A percentile compares a stretch with the other conserved stretches of the same genome.
Evolutionary conservation across 2,329 filamentous ascomycete species (phyloP).

Genomic region (Exserohilum rostratum): DNA sequence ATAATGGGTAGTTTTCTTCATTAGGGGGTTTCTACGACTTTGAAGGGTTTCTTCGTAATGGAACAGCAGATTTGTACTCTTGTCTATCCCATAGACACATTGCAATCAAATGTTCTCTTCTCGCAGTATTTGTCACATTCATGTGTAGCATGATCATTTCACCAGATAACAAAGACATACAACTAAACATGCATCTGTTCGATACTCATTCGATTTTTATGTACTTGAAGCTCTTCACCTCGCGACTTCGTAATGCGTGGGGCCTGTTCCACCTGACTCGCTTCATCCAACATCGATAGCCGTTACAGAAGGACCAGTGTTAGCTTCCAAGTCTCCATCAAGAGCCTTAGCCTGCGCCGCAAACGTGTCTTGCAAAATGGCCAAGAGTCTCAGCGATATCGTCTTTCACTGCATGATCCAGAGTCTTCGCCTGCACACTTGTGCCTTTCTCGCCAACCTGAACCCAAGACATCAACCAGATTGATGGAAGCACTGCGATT

Average conservation of each 20-base stretch:
- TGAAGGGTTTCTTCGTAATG: too few species aligned
- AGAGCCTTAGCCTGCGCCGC: not conserved
- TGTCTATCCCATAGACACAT: too few species aligned
- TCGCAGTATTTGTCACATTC: too few species aligned
- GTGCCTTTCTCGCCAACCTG: slow-evolving; percentile 1
- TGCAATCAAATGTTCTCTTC: too few species aligned
- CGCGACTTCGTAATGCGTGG: not conserved
- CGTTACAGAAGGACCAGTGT: not conserved
- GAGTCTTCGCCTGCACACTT: not conserved
- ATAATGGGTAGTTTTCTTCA: too few species aligned
- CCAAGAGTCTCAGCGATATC: not conserved
- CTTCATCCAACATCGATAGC: not conserved
- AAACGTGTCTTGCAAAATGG: slow-evolving; percentile 3
- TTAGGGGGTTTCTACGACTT: too few species aligned
- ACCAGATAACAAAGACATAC: too few species aligned
- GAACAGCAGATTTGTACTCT: too few species aligned
- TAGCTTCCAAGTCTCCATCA: not conserved
- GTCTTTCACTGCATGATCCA: not conserved
- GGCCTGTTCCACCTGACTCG: too few species aligned
- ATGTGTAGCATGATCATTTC: too few species aligned
- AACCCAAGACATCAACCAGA: slow-evolving; percentile 12
- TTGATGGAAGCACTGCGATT: slow-evolving; percentile 9
- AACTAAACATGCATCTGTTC: too few species aligned
- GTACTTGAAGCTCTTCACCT: not conserved
- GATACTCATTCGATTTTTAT: too few species aligned